A percentile compares a stretch with the other conserved stretches of the same genome.
Conservation (phyloP, 1,284 basidiomycete genomes). For the Cerrena zonata region DNA sequence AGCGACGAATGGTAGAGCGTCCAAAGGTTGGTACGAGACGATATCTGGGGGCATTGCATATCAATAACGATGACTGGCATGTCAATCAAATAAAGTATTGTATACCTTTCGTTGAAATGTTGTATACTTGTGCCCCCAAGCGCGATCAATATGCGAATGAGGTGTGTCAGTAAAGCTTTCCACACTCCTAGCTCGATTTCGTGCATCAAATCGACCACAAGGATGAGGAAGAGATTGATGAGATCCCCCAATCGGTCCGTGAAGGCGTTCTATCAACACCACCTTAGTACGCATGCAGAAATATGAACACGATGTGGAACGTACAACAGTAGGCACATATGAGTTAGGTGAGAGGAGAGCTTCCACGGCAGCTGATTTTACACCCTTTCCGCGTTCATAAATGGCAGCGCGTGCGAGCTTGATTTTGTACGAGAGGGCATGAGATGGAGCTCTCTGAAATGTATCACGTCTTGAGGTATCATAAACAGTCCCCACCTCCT, state of each 20-base stretch:
- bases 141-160: conserved; percentile 21
- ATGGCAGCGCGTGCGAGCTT: too few species aligned
- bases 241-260: conserved; percentile 10
- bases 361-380: background rate
- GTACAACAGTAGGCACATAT: background rate
- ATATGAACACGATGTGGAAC: too few species aligned
- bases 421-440: too few species aligned
- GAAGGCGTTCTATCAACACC: conserved; percentile 31
- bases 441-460: background rate
- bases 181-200: conserved; percentile 25
- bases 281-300: conserved; percentile 5
- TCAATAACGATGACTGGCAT: conserved; percentile 15
- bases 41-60: conserved; percentile 7
- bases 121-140: conserved; percentile 2
- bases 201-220: conserved; percentile 23
- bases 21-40: conserved; percentile 3
- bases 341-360: background rate
- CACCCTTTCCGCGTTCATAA: background rate
- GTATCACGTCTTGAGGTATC: background rate
- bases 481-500: background rate
- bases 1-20: conserved; percentile 18
- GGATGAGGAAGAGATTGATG: conserved; percentile 16
- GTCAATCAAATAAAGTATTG: conserved; percentile 11
- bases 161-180: conserved; percentile 21
- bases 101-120: background rate